Evolutionary conservation across 2,329 filamentous ascomycete species (phyloP).

Genomic region (Thelonectria discophora): DNA sequence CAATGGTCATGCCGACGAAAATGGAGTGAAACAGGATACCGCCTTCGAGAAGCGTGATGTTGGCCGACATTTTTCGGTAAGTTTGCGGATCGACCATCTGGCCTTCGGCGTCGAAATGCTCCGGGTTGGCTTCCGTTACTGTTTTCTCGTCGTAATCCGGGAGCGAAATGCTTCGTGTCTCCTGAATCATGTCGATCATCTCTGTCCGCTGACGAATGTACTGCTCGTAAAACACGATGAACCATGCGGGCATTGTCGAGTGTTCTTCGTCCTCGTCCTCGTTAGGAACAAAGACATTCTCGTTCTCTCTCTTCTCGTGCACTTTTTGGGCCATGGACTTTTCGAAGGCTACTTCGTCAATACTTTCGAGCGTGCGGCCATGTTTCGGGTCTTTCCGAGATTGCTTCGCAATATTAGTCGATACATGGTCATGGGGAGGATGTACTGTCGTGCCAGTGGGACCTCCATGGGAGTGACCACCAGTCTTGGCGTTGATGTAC

Average conservation of each 20-base stretch:
- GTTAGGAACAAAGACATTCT: constrained; percentile 37
- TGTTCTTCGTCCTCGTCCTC: constrained; percentile 41
- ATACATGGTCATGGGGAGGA: too few relatives aligned
- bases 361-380: neutral
- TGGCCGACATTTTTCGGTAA: constrained; percentile 72
- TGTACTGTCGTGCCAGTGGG: constrained; percentile 52
- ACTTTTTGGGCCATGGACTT: constrained; percentile 52
- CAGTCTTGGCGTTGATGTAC: constrained; percentile 67
- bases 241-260: constrained; percentile 66
- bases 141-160: constrained; percentile 45
- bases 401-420: neutral
- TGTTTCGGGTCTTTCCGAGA: neutral
- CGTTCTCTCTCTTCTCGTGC: constrained; percentile 48
- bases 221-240: constrained; percentile 70
- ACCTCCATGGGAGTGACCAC: constrained; percentile 67
- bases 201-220: constrained; percentile 69
- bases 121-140: constrained; percentile 41
- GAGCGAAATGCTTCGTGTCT: constrained; percentile 21
- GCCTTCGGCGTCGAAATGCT: constrained; percentile 55
- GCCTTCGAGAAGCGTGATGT: constrained; percentile 78
- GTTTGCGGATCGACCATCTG: constrained; percentile 55
- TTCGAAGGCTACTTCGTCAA: constrained; percentile 42
- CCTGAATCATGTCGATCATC: constrained; percentile 63
- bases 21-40: constrained; percentile 83
- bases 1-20: constrained; percentile 78